These are phyloP conservation scores for Medicago ruthenica DNA, from an alignment of 306 rosid genomes.

Conservation along the genomic window DNA sequence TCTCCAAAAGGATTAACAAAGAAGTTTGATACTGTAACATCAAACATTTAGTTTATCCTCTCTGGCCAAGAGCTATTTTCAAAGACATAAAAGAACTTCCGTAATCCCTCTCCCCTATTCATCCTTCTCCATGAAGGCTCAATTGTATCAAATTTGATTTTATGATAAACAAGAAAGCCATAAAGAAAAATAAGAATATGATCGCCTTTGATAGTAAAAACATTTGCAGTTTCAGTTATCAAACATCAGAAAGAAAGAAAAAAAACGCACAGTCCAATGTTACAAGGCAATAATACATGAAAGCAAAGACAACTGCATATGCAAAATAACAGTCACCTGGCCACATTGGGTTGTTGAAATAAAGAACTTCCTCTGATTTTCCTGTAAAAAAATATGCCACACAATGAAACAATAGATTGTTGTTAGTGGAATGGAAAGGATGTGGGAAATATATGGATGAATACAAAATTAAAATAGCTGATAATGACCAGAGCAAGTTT, in stretches of 20 bases:
- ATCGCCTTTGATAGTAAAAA: not conserved
- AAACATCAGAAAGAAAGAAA: constrained; percentile 33
- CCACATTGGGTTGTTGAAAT: constrained; percentile 99
- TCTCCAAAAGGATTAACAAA: constrained; percentile 14
- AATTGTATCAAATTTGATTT: no score
- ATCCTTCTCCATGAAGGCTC: not conserved
- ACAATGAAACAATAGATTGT: not conserved
- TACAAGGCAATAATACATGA: constrained; percentile 25
- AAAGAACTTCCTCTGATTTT: constrained; percentile 53
- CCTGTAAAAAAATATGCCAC: constrained; percentile 47
- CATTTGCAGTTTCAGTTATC: not conserved
- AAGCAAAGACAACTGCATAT: not conserved
- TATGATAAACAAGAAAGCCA: constrained; percentile 6
- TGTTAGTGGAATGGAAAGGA: not conserved
- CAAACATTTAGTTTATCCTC: not conserved
- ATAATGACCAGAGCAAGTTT: constrained; percentile 78
- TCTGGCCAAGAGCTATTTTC: constrained; percentile 7
- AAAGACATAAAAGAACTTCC: not conserved
- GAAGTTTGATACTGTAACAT: not conserved
- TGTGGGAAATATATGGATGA: not conserved
- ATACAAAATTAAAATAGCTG: constrained; percentile 40
- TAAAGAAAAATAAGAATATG: constrained; percentile 3
- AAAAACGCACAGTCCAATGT: constrained; percentile 3
- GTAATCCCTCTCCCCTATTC: not conserved
- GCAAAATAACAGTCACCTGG: constrained; percentile 64